Conservation (phyloP, 2,329 filamentous ascomycete genomes). For the Neodidymelliopsis sp. region DNA sequence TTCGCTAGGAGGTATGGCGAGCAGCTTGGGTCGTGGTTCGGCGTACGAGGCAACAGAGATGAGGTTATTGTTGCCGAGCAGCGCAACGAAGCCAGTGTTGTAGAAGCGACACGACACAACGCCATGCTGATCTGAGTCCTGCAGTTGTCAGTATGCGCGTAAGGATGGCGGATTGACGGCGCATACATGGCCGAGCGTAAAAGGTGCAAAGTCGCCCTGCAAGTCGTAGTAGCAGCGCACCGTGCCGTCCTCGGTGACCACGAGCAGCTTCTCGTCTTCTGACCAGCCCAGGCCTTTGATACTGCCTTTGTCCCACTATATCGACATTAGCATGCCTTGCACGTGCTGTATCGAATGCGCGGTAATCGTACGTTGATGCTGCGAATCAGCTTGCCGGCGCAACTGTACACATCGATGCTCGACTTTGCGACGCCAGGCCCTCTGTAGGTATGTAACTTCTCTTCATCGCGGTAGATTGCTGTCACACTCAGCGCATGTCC, state of each 20-base stretch:
- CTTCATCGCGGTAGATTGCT: constrained; percentile 90
- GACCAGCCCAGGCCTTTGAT: constrained; percentile 95
- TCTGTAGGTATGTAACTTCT: constrained; percentile 80
- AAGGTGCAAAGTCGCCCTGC: constrained; percentile 94
- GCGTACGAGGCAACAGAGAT: constrained; percentile 88
- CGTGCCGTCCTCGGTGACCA: constrained; percentile 87
- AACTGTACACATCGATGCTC: constrained; percentile 93
- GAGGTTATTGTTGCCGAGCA: constrained; percentile 86
- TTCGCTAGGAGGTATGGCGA: constrained; percentile 79
- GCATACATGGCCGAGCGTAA: constrained; percentile 78
- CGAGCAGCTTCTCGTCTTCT: constrained; percentile 89
- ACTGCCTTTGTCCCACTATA: constrained; percentile 83
- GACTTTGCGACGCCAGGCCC: constrained; percentile 76
- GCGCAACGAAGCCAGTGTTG: constrained; percentile 87
- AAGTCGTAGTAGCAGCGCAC: constrained; percentile 90
- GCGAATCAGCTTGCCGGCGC: constrained; percentile 85
- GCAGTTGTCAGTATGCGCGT: background rate
- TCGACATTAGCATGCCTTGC: constrained; percentile 2
- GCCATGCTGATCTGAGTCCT: constrained; percentile 80
- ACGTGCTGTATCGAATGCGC: constrained; percentile 50
- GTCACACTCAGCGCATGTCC: constrained; percentile 12
- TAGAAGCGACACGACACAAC: constrained; percentile 93
- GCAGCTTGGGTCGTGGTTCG: constrained; percentile 84
- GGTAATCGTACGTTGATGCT: constrained; percentile 63
- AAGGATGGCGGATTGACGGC: background rate